These are phyloP conservation scores for Boechera divaricarpa DNA, from an alignment of 345 rosid species.

Conservation along the genomic window DNA sequence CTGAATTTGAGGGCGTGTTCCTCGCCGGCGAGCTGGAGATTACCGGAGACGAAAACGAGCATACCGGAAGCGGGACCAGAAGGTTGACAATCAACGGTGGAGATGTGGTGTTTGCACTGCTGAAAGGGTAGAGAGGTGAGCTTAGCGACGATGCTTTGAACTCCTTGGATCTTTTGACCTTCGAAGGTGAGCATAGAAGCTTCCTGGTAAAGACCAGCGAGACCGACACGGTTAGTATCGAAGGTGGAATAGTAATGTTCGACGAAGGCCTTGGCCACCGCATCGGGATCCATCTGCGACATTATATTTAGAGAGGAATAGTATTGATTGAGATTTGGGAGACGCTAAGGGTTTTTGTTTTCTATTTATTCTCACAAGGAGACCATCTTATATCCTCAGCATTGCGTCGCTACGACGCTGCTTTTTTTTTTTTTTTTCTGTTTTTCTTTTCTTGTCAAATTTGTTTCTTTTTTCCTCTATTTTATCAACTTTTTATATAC, in stretches of 20 bases:
- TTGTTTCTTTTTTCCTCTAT: neutral
- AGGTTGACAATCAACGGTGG: conserved; percentile 95
- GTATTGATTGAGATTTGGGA: neutral
- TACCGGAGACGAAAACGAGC: conserved; percentile 94
- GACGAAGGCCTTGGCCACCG: conserved; percentile 83
- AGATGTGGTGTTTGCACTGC: conserved; percentile 84
- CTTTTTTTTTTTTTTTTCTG: neutral
- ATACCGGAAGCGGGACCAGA: conserved; percentile 87
- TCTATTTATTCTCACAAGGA: conserved; percentile 14
- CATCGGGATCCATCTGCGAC: conserved; percentile 79
- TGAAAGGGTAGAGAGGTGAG: conserved; percentile 85
- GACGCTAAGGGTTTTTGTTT: conserved; percentile 9
- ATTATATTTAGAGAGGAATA: neutral
- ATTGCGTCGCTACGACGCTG: conserved; percentile 42
- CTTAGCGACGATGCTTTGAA: conserved; percentile 77
- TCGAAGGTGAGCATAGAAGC: conserved; percentile 92
- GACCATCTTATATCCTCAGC: too few relatives aligned
- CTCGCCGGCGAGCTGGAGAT: conserved; percentile 89
- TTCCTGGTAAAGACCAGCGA: conserved; percentile 81
- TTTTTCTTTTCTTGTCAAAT: too few relatives aligned
- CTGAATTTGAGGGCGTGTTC: conserved; percentile 93
- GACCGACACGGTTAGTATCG: conserved; percentile 68
- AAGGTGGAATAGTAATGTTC: conserved; percentile 89
- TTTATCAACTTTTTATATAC: too few relatives aligned
- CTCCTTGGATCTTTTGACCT: conserved; percentile 92